Percentiles rank a stretch among this genome's conserved stretches.
Conservation (phyloP, 2,329 filamentous ascomycete genomes). For the Aspergillus thermomutatus region DNA sequence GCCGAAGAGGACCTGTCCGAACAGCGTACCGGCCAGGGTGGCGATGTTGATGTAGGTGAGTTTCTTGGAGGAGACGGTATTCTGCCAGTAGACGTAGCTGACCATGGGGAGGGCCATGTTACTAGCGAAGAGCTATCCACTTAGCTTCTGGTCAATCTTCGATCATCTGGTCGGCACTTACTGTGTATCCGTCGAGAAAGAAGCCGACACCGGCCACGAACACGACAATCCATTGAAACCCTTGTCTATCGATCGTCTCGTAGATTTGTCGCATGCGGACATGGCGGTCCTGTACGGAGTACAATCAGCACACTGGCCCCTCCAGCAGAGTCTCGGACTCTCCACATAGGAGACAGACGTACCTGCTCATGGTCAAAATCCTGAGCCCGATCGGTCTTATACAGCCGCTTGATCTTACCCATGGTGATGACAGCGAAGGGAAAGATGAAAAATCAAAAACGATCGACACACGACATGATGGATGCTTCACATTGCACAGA, state of each 20-base stretch:
- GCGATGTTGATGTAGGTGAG: slow-evolving; percentile 45
- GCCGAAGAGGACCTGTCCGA: slow-evolving; percentile 49
- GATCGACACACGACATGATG: neutral
- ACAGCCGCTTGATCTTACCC: slow-evolving; percentile 35
- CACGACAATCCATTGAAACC: slow-evolving; percentile 43
- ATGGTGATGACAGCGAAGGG: too few species aligned
- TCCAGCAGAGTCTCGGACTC: too few species aligned
- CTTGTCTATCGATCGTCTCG: slow-evolving; percentile 43
- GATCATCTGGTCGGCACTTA: slow-evolving; percentile 9
- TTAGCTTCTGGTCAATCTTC: neutral
- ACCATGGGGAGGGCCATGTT: slow-evolving; percentile 52
- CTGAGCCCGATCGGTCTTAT: slow-evolving; percentile 43
- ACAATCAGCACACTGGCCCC: too few species aligned
- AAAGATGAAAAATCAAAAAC: too few species aligned
- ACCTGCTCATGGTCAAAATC: slow-evolving; percentile 45
- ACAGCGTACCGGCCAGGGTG: slow-evolving; percentile 45
- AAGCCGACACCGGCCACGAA: slow-evolving; percentile 50
- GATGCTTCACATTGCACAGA: neutral
- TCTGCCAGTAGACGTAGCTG: slow-evolving; percentile 46
- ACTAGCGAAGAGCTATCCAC: slow-evolving; percentile 44
- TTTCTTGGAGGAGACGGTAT: slow-evolving; percentile 32
- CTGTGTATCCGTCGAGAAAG: slow-evolving; percentile 48
- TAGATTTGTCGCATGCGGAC: slow-evolving; percentile 44
- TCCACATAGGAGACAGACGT: too few species aligned
- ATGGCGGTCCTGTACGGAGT: slow-evolving; percentile 43